These are phyloP conservation scores for Eutrema japonicum DNA, from an alignment of 345 rosid genomes.

Conservation along the genomic window DNA sequence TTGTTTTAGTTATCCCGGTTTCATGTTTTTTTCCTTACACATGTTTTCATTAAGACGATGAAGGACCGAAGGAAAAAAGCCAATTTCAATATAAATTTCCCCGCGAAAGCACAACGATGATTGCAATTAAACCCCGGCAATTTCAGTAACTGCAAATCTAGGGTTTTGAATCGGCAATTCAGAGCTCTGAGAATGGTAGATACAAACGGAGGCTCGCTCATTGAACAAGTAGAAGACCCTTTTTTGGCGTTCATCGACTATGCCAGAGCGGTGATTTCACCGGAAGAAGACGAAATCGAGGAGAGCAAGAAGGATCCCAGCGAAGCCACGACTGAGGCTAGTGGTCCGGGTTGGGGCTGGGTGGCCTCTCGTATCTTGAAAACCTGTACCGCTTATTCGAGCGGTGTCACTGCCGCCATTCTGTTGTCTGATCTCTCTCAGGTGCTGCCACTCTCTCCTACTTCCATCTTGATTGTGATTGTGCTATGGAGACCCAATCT, in stretches of 20 bases:
- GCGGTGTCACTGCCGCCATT: slow-evolving; percentile 92
- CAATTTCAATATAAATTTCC: background rate
- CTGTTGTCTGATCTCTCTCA: slow-evolving; percentile 82
- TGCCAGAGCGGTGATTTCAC: slow-evolving; percentile 60
- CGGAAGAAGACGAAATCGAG: slow-evolving; percentile 47
- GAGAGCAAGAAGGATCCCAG: slow-evolving; percentile 16
- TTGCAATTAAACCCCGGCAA: slow-evolving; percentile 27
- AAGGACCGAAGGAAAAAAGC: no score
- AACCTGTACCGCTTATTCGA: slow-evolving; percentile 82
- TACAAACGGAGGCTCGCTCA: slow-evolving; percentile 38
- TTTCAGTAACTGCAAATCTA: slow-evolving; percentile 26
- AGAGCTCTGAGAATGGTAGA: slow-evolving; percentile 33
- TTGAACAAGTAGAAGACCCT: slow-evolving; percentile 55
- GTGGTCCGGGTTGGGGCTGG: slow-evolving; percentile 88
- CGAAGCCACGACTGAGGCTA: slow-evolving; percentile 34
- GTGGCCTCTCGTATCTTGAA: slow-evolving; percentile 70
- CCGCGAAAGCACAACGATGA: slow-evolving; percentile 38
- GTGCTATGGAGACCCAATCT: background rate
- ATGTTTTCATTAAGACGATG: no score
- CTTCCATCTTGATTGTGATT: background rate
- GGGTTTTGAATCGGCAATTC: slow-evolving; percentile 32
- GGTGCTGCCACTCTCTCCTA: slow-evolving; percentile 47
- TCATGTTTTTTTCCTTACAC: no score
- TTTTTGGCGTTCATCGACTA: slow-evolving; percentile 80
- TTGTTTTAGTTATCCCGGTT: no score